These are phyloP conservation scores for Didymella segeticola DNA, from an alignment of 2,329 filamentous ascomycete species.

Conservation along the genomic window DNA sequence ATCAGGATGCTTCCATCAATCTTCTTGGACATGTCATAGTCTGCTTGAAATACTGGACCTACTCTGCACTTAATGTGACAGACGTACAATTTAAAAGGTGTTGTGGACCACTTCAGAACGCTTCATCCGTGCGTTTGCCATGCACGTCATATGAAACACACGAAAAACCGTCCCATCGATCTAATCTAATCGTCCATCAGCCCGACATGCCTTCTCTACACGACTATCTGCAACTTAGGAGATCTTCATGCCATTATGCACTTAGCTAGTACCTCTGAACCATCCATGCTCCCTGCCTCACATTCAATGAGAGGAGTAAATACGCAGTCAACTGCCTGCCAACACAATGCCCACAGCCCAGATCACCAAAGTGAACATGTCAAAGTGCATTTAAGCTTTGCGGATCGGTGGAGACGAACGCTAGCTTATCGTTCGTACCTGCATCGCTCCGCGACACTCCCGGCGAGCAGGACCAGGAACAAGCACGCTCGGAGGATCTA, in stretches of 20 bases:
- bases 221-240: neutral
- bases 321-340: neutral
- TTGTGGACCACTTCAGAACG: neutral
- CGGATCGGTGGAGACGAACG: slow-evolving; percentile 23
- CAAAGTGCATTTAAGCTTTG: slow-evolving; percentile 23
- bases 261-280: neutral
- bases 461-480: slow-evolving; percentile 9
- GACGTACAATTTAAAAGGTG: neutral
- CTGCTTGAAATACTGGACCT: neutral
- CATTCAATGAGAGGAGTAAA: neutral
- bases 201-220: neutral
- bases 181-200: slow-evolving; percentile 30
- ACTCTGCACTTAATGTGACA: neutral
- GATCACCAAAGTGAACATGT: slow-evolving; percentile 1
- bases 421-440: slow-evolving; percentile 26
- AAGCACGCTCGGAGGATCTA: slow-evolving; percentile 1
- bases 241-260: neutral
- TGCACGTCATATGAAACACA: slow-evolving; percentile 31
- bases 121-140: slow-evolving; percentile 8
- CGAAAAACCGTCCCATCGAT: slow-evolving; percentile 19
- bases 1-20: neutral
- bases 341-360: neutral
- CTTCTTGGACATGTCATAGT: too few species aligned
- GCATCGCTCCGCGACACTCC: slow-evolving; percentile 20
- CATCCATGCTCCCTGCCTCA: neutral